Evolutionary conservation across 2,329 filamentous ascomycete species (phyloP).

Genomic region (Xylaria sp.): DNA sequence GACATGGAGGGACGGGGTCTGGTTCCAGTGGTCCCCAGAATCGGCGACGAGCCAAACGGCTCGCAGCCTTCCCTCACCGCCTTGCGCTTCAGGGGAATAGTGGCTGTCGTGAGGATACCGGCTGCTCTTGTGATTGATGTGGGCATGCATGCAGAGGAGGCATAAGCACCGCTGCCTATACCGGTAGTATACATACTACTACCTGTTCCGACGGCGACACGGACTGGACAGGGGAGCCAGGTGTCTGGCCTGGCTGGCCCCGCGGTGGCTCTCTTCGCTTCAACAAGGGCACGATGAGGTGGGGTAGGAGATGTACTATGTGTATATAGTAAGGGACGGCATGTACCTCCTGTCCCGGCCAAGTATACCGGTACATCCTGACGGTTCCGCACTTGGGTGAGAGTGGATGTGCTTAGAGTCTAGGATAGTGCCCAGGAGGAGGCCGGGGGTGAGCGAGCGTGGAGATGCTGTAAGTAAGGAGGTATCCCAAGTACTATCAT

Average conservation of each 20-base stretch:
- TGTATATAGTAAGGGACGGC: neutral
- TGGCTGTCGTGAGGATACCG: constrained; percentile 25
- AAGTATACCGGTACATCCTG: neutral
- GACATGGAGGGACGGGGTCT: constrained; percentile 28
- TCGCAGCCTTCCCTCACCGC: constrained; percentile 45
- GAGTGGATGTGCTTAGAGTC: neutral
- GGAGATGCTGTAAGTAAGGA: too few relatives aligned
- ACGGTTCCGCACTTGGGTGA: constrained; percentile 7
- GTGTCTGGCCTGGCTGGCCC: constrained; percentile 16
- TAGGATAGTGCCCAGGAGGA: constrained; percentile 8
- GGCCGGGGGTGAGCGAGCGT: constrained; percentile 6
- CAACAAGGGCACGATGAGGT: constrained; percentile 8
- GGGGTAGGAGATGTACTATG: constrained; percentile 15
- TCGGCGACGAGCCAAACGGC: constrained; percentile 43
- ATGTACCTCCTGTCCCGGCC: neutral
- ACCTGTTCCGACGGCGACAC: constrained; percentile 15
- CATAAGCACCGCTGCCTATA: constrained; percentile 26
- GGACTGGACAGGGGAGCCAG: constrained; percentile 20
- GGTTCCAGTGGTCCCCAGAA: constrained; percentile 38
- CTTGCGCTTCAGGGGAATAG: constrained; percentile 39
- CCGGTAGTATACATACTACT: constrained; percentile 25
- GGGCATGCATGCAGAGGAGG: constrained; percentile 37
- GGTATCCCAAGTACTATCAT: too few relatives aligned
- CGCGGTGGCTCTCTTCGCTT: constrained; percentile 7
- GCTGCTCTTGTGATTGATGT: constrained; percentile 38